Evolutionary conservation across 495 filamentous ascomycete genomes (phyloP).

Genomic region (Penicillium manginii): DNA sequence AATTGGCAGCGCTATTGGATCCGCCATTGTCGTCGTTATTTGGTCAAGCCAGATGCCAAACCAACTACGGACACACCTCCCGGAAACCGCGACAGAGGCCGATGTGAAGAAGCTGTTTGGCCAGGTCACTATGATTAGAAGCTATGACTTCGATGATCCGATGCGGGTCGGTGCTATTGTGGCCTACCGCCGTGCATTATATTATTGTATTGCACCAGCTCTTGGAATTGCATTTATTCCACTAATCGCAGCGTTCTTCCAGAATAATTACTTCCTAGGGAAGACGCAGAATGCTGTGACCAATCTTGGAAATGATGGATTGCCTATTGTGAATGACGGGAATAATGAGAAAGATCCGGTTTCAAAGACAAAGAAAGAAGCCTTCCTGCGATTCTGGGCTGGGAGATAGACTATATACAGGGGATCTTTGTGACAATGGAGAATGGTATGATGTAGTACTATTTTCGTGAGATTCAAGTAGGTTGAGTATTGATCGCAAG

Average conservation of each 20-base stretch:
- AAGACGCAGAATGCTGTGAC: conserved; percentile 23
- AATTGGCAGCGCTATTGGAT: conserved; percentile 15
- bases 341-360: neutral
- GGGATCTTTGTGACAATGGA: neutral
- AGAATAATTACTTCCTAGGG: conserved; percentile 21
- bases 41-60: conserved; percentile 11
- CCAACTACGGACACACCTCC: conserved; percentile 1
- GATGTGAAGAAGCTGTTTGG: conserved; percentile 15
- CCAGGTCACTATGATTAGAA: conserved; percentile 6
- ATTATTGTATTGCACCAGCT: conserved; percentile 13
- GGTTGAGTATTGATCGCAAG: too few species aligned
- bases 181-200: conserved; percentile 15
- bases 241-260: conserved; percentile 11
- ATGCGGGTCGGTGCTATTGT: conserved; percentile 16
- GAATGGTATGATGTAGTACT: neutral
- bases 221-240: conserved; percentile 15
- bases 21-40: conserved; percentile 15
- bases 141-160: conserved; percentile 12
- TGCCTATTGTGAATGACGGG: conserved; percentile 6
- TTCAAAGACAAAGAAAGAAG: conserved; percentile 8
- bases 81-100: neutral
- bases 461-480: too few species aligned
- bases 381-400: conserved; percentile 14
- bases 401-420: neutral
- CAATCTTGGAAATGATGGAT: conserved; percentile 18